Percentiles rank a stretch among this genome's conserved stretches.
Evolutionary conservation across 441 rosid species (phyloP).

Genomic region (Gossypium davidsonii): DNA sequence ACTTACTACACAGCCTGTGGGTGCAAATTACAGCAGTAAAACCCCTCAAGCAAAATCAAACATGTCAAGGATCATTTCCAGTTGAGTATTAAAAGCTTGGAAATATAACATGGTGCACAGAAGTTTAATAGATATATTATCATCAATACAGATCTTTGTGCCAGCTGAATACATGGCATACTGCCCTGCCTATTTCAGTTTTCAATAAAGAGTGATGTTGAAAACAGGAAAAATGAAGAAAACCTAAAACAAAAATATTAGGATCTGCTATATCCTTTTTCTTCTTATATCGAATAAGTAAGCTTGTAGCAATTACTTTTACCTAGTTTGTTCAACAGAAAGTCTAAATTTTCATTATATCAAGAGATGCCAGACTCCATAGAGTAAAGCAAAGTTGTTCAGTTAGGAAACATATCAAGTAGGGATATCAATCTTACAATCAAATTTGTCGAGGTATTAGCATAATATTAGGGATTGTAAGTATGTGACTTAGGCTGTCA

Average conservation of each 20-base stretch:
- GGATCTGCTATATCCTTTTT: neutral
- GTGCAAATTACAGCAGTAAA: neutral
- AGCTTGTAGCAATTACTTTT: neutral
- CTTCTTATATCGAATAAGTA: neutral
- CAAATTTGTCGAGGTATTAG: no score
- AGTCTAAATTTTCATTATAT: neutral
- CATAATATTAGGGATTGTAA: no score
- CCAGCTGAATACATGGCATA: neutral
- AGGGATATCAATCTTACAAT: neutral
- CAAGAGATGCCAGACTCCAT: neutral
- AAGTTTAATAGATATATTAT: neutral
- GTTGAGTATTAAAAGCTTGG: neutral
- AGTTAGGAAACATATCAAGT: neutral
- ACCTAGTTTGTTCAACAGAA: neutral
- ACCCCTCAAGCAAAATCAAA: conserved; percentile 1
- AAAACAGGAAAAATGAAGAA: neutral
- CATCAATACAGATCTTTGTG: neutral
- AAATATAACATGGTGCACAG: neutral
- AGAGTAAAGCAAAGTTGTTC: neutral
- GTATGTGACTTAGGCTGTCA: no score
- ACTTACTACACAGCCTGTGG: neutral
- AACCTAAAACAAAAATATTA: neutral
- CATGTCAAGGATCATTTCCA: neutral
- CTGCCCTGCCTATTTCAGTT: neutral
- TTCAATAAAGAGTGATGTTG: neutral